Evolutionary conservation across 805 yeast genomes (phyloP), one percentile per base, ranked within the genome.

Genomic region (Pichia thaimueangensis): DNA sequence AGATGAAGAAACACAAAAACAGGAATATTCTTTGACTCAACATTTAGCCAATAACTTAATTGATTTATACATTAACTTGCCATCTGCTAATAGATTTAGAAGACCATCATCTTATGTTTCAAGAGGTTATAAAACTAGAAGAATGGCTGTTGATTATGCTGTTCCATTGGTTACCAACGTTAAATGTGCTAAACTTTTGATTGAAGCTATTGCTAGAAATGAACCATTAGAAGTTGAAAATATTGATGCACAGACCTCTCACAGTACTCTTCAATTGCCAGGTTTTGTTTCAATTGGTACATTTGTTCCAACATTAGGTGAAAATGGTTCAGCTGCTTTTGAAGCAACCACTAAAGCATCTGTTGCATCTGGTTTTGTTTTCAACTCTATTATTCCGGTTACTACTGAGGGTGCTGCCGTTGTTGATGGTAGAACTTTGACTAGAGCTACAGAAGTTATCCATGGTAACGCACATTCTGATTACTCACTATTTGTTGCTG

Each of bases 101-200:
- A 86, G 99, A 68, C 99, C 99, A 48, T 97, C 99, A 43, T 84
- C 91, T 48, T 93, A 93, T 69, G 87, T 93, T 74, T 86, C 96
- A 23, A 88, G 86, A 70, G 99, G 99, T 64, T 93, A 93, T 75
- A 81, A 78, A 66, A 86, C 97, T 35, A 94, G 99, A 76, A 93
- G 99, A 74, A 86, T 93, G 97, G 98, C 99, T 54, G 97, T 93
- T 52, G 99, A 93, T 68, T 94, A 86, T 64, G 89, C 97, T 40
- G 88, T 93, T 61, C 99, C 99, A 39, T 74, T 93, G 63, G 96
- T 93, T 39, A 93, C 99, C 51, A 93, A 93, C 61, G 97, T 93
- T 53, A 93, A 93, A 69, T 82, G 89, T 73, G 99, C 99, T 49
- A 93, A 93, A 69, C 72, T 93, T 53, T 73, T 93, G 66, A 81